Conservation (phyloP, 1,139 yeast genomes). For the Pichia sp. region DNA sequence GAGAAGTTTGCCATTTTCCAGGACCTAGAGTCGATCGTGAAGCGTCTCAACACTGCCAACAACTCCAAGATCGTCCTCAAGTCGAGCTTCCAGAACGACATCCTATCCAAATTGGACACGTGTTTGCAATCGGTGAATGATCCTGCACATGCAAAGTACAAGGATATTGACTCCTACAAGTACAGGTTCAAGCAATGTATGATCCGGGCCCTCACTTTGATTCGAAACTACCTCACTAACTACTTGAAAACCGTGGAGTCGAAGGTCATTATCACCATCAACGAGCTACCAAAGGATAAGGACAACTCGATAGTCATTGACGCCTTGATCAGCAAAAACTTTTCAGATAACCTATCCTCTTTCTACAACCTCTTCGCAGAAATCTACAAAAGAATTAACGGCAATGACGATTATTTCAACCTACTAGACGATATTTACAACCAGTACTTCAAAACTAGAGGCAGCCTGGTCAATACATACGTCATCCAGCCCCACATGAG, state of each 20-base stretch:
- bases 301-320: conserved; percentile 40
- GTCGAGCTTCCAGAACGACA: conserved; percentile 46
- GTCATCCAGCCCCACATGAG: conserved; percentile 40
- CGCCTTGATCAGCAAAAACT: conserved; percentile 61
- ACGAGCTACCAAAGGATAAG: conserved; percentile 12
- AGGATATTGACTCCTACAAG: conserved; percentile 66
- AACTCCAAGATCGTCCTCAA: conserved; percentile 60
- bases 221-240: conserved; percentile 60
- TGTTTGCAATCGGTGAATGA: conserved; percentile 47
- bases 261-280: conserved; percentile 38
- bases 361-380: conserved; percentile 47
- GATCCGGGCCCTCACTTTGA: conserved; percentile 74
- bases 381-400: conserved; percentile 42
- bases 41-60: conserved; percentile 59
- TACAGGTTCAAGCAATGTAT: conserved; percentile 79
- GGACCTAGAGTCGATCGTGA: conserved; percentile 63
- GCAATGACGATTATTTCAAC: conserved; percentile 45
- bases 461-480: conserved; percentile 42
- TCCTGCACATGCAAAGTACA: conserved; percentile 46
- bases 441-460: conserved; percentile 57
- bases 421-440: conserved; percentile 61
- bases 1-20: conserved; percentile 59
- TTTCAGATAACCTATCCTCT: conserved; percentile 41
- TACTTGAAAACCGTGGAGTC: conserved; percentile 47
- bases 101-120: conserved; percentile 57